Conservation (phyloP, 371 early-diverging fungal genomes). For the Mucor piriformis region DNA sequence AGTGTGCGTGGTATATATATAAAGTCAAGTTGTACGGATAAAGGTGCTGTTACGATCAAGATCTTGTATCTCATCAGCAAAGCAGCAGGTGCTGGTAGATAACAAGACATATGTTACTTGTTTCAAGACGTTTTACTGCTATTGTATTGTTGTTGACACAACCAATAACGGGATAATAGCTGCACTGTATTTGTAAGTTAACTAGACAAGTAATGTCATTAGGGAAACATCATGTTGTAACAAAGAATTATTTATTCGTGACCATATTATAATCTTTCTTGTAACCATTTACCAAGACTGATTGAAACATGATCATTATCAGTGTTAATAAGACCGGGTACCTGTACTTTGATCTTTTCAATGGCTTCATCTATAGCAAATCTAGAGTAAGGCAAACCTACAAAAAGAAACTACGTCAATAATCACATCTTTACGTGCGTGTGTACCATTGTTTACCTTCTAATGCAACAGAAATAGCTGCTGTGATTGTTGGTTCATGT, state of each 20-base stretch:
- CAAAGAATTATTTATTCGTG: neutral
- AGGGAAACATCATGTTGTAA: slow-evolving; percentile 7
- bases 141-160: too few relatives aligned
- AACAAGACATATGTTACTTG: too few relatives aligned
- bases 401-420: neutral
- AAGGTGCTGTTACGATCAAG: too few relatives aligned
- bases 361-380: slow-evolving; percentile 75
- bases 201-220: slow-evolving; percentile 9
- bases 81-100: too few relatives aligned
- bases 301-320: slow-evolving; percentile 35
- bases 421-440: neutral
- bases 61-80: too few relatives aligned
- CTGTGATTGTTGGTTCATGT: slow-evolving; percentile 40
- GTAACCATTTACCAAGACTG: slow-evolving; percentile 36
- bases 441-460: slow-evolving; percentile 32
- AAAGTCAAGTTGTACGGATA: too few relatives aligned
- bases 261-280: slow-evolving; percentile 15
- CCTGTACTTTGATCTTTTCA: slow-evolving; percentile 43
- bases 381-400: slow-evolving; percentile 51
- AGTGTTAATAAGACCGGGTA: slow-evolving; percentile 43
- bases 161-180: too few relatives aligned
- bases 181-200: neutral
- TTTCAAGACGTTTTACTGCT: too few relatives aligned
- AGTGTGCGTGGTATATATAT: too few relatives aligned
- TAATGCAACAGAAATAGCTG: slow-evolving; percentile 44